These are phyloP conservation scores for Phytopythium montanum DNA, from an alignment of 352 stramenopile species.

Conservation along the genomic window DNA sequence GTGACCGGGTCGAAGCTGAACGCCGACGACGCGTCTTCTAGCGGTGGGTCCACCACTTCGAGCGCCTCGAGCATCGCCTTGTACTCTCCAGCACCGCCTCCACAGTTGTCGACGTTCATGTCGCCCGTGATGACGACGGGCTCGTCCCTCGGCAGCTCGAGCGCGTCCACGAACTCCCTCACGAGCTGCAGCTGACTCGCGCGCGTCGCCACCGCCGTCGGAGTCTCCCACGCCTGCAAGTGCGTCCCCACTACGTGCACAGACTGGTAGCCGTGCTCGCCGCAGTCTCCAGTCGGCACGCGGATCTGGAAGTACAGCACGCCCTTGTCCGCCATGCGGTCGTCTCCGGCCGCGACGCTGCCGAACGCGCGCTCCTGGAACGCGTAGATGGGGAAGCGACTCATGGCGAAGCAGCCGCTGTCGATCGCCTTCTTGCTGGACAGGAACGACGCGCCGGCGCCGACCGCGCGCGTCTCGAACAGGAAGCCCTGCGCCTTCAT, in stretches of 20 bases:
- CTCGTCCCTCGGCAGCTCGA: constrained; percentile 39
- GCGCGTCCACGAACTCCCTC: constrained; percentile 42
- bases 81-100: constrained; percentile 26
- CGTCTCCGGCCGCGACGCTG: constrained; percentile 42
- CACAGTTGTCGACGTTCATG: constrained; percentile 53
- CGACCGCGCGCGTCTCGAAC: constrained; percentile 66
- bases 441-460: constrained; percentile 36
- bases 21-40: constrained; percentile 22
- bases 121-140: constrained; percentile 54
- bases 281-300: constrained; percentile 4
- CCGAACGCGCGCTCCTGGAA: constrained; percentile 63
- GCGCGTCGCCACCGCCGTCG: constrained; percentile 31
- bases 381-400: constrained; percentile 47
- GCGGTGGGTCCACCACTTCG: constrained; percentile 25
- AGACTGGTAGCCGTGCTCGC: constrained; percentile 13
- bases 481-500: constrained; percentile 68
- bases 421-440: constrained; percentile 60
- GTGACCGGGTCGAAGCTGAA: constrained; percentile 67
- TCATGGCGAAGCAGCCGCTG: constrained; percentile 68
- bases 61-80: constrained; percentile 43
- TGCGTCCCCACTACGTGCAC: constrained; percentile 68
- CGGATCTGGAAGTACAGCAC: constrained; percentile 56
- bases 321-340: constrained; percentile 65
- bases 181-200: constrained; percentile 40
- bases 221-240: constrained; percentile 62